Percentiles rank a stretch among this genome's conserved stretches.
Conservation (phyloP, 139 green algal genomes). For the Volvox africanus region DNA sequence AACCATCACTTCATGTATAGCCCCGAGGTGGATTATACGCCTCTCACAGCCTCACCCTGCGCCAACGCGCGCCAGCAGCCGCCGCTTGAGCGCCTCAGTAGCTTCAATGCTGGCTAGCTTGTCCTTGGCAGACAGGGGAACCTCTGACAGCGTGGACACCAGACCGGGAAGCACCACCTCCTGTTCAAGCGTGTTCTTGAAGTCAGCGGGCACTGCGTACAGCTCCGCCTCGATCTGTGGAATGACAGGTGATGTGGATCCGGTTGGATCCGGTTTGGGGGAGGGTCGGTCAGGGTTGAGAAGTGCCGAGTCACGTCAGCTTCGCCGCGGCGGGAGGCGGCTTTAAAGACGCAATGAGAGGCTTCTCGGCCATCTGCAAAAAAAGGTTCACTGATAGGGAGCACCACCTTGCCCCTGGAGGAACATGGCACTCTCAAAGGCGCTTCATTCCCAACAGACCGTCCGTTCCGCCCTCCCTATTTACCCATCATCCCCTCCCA, state of each 20-base stretch:
- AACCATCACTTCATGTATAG: too few relatives aligned
- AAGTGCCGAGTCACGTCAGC: not conserved
- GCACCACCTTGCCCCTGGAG: too few relatives aligned
- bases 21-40: too few relatives aligned
- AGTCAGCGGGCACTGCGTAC: constrained; percentile 39
- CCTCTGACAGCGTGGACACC: constrained; percentile 41
- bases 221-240: constrained; percentile 31
- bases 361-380: not conserved
- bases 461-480: too few relatives aligned
- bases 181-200: constrained; percentile 37
- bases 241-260: not conserved
- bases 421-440: too few relatives aligned
- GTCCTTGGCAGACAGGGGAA: constrained; percentile 22
- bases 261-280: not conserved
- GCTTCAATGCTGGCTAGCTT: constrained; percentile 40
- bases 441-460: too few relatives aligned
- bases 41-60: not conserved
- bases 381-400: too few relatives aligned
- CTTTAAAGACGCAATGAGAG: not conserved
- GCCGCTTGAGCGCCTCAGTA: constrained; percentile 48
- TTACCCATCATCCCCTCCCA: too few relatives aligned
- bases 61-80: constrained; percentile 38
- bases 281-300: not conserved
- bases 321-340: not conserved
- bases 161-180: constrained; percentile 41